phyloP scores from a whole-genome alignment of 169 alveolate species.

The Eimeria mitis region DNA sequence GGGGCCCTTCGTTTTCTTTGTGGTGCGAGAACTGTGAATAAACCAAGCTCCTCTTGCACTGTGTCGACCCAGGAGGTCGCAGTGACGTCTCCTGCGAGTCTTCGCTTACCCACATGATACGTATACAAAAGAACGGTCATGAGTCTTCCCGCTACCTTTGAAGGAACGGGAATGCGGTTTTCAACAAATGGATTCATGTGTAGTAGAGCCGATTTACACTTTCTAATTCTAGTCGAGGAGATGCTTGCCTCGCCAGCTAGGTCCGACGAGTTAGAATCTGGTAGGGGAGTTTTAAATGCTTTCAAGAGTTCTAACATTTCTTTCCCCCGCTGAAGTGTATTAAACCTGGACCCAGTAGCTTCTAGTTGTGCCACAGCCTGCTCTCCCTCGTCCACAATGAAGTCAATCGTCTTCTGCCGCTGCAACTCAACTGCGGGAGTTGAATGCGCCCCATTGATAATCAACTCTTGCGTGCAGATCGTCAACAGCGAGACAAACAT shows the following conservation, averaged over 20 bases:
- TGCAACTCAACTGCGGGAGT: not conserved
- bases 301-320: not conserved
- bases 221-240: not conserved
- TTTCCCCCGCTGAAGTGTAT: not conserved
- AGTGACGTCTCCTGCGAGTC: not conserved
- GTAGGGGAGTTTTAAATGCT: not conserved
- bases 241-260: not conserved
- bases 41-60: not conserved
- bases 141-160: not conserved
- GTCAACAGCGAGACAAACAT: not conserved
- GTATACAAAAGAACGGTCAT: not conserved
- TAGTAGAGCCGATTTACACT: not conserved
- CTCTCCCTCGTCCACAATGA: not conserved
- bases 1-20: not conserved
- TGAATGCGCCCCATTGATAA: not conserved
- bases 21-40: not conserved
- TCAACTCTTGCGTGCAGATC: not conserved
- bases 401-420: not conserved
- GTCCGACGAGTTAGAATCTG: not conserved
- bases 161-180: not conserved
- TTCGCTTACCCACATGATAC: not conserved
- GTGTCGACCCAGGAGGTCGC: not conserved
- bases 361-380: not conserved
- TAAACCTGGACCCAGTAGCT: not conserved
- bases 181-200: not conserved